Evolutionary conservation across 2,329 filamentous ascomycete species (phyloP), one percentile per base, ranked within the genome.

Genomic region (Ceratocystis diversiconidia): DNA sequence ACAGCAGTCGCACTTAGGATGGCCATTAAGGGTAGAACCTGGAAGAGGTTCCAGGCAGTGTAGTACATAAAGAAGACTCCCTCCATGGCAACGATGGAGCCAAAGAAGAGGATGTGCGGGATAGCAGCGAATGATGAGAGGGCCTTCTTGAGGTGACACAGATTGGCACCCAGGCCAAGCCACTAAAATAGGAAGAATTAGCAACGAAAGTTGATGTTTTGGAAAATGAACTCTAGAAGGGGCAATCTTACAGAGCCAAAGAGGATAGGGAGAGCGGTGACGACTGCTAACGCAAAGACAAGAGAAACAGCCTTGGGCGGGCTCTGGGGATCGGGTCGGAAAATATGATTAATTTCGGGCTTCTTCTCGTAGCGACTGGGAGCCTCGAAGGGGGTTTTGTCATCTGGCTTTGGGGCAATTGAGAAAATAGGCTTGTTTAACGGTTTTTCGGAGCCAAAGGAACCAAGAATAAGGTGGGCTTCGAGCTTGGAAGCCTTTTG

Each of bases 31-130:
- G 91, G 92, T 62, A 99, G 79, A 15, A 85, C 85, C 79, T 96
- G 87, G 81, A 97, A 96, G 59, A 99, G 80, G 72, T 87, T 96
- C 92, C 92, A 96, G 72, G 78, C 84, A 64, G 83, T 87, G 77
- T 97, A 97, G 81, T 99, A 99, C 70, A 96, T 77, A 79, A 94
- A 92, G 77, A 99, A 96, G 66, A 96, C 85, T 17, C 83, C 88
- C 75, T 99, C 94, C 79, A 99, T 89, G 25, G 86, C 85, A 48
- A 96, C 68, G 65, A 99, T 85, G 4, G 91, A 96, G 63, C 88
- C 89, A 70, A 95, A 88, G 79, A 97, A 99, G 43, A 91, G 75
- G 36, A 79, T 79, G 74, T 99, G 92, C 4, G 92, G 87, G 55
- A 96, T 71, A 1, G 94, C 92, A 0, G 90, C 89, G 25, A 82